Evolutionary conservation across 176 grass and related monocot species (phyloP), one percentile per base, ranked within the genome.

Genomic region (Eragrostis nindensis): DNA sequence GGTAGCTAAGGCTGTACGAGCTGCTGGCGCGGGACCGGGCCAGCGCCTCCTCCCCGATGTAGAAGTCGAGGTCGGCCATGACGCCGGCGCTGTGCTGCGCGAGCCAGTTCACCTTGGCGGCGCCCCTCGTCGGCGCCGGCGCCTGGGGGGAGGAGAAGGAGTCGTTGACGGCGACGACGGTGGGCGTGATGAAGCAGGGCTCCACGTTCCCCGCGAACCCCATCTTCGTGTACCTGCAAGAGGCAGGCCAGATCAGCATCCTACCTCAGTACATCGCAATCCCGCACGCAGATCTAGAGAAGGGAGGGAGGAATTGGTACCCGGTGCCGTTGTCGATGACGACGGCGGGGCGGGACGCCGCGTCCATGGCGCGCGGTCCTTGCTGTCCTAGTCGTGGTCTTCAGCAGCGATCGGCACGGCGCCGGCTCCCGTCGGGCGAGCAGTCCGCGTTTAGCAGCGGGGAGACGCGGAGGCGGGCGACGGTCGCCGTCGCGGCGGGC

Each of bases 171-270:
- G 96, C 96, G 74, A 99, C 96, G 70, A 89, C 93, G 18, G 96
- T 99, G 42, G 96, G 96, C 66, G 90, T 95, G 68, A 99, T 93
- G 80, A 99, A 99, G 79, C 90, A 93, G 14, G 96, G 96, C 81
- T 99, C 96, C 66, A 99, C 96, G 86, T 99, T 99, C 70, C 96
- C 96, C 13, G 96, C 88, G 88, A 95, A 99, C 25, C 96, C 96
- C 92, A 99, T 99, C 86, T 99, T 99, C 47, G 96, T 95, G 78
- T 95, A 99, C 82, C 96, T 99, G 78, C 83, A 47, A 22, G 30
- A 21, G 40, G 9, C 19, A 14, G n/a, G 25, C 14, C 47, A 47
- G 86, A 85, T 89, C 87, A 85, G 82, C 77, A 0, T 21, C 70
- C 21, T 1, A 75, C 18, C 44, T 68, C 55, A 0, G 19, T 25